These are phyloP conservation scores for Euphorbia tirucalli DNA, from an alignment of 345 rosid species.

Conservation along the genomic window DNA sequence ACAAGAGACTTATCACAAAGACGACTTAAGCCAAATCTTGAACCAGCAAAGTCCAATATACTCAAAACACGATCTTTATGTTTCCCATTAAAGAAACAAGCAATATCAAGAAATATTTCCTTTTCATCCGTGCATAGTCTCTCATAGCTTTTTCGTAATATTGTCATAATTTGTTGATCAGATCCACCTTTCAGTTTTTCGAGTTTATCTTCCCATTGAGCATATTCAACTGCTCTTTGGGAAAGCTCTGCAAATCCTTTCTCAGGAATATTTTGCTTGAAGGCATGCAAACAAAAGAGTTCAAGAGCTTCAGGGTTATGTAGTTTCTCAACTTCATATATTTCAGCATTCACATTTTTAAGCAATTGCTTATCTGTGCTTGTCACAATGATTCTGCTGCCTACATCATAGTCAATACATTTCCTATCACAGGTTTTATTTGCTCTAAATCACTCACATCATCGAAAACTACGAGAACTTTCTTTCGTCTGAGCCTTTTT, in stretches of 20 bases:
- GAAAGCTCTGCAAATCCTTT: not conserved
- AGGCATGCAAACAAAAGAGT: conserved; percentile 2
- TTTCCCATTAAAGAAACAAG: not conserved
- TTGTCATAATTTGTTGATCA: not conserved
- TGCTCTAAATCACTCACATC: not conserved
- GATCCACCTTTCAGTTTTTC: not conserved
- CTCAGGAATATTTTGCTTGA: not conserved
- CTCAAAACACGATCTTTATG: not conserved
- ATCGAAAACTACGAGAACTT: not conserved
- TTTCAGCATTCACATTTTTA: not conserved
- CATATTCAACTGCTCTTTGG: not conserved
- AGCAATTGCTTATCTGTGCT: conserved; percentile 4
- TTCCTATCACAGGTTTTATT: not conserved
- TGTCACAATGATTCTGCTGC: conserved; percentile 10
- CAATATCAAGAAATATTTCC: conserved; percentile 5
- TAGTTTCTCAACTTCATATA: conserved; percentile 5
- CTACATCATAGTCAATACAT: not conserved
- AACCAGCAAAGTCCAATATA: not conserved
- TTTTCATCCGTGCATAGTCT: not conserved
- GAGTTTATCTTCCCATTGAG: not conserved
- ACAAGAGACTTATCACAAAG: not conserved
- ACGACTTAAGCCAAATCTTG: not conserved
- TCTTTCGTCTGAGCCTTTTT: not conserved
- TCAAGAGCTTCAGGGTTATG: not conserved
- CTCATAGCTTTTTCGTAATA: not conserved